These are phyloP conservation scores for Mastigamoeba balamuthi DNA, from an alignment of 78 protist genomes.

Conservation along the genomic window DNA sequence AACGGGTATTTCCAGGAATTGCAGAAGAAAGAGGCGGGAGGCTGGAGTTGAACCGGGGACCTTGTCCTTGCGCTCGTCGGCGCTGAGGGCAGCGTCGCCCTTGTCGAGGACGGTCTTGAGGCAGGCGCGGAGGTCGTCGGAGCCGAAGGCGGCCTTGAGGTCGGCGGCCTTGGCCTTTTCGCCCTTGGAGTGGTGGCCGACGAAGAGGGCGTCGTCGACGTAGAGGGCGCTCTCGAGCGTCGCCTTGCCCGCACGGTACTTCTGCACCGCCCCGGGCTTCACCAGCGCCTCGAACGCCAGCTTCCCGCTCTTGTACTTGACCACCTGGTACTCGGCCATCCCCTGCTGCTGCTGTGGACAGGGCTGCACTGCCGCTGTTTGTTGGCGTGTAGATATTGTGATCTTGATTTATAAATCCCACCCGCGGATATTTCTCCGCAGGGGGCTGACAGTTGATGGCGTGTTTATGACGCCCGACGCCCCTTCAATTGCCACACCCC, in stretches of 20 bases:
- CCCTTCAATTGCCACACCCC: too few relatives aligned
- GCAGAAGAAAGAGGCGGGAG: too few relatives aligned
- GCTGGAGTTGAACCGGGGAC: too few relatives aligned
- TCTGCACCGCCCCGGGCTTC: slow-evolving; percentile 22
- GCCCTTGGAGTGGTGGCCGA: background rate
- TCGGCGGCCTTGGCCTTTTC: slow-evolving; percentile 13
- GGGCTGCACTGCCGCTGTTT: too few relatives aligned
- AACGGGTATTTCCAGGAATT: too few relatives aligned
- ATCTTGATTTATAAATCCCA: too few relatives aligned
- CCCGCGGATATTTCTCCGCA: too few relatives aligned
- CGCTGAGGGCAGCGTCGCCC: slow-evolving; percentile 15
- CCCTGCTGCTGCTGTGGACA: too few relatives aligned
- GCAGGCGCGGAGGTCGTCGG: background rate
- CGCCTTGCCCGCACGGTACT: slow-evolving; percentile 18
- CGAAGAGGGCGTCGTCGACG: background rate
- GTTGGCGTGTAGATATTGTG: too few relatives aligned
- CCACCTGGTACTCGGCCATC: slow-evolving; percentile 10
- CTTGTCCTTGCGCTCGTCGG: slow-evolving; percentile 25
- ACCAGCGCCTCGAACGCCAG: slow-evolving; percentile 7
- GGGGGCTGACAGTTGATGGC: too few relatives aligned
- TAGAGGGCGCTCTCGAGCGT: background rate
- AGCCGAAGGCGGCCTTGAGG: slow-evolving; percentile 10
- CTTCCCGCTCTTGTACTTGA: slow-evolving; percentile 14
- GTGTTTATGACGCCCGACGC: too few relatives aligned
- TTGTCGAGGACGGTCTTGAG: slow-evolving; percentile 8